Evolutionary conservation across 352 stramenopile species (phyloP).

Genomic region (Paralagenidium karlingii): DNA sequence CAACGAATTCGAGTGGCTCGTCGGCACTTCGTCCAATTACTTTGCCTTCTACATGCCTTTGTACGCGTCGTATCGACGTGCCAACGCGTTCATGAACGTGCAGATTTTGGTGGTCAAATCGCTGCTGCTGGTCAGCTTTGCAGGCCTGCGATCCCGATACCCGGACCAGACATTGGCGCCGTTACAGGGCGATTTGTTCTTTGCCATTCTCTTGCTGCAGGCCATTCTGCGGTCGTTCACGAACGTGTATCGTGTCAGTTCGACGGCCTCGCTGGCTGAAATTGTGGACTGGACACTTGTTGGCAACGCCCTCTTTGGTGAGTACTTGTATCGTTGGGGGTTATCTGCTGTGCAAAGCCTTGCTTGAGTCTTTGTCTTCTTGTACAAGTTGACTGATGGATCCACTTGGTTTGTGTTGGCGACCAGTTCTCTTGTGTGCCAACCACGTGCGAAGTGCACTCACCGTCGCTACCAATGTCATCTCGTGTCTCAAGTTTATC

Average conservation of each 20-base stretch:
- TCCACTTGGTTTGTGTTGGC: background rate
- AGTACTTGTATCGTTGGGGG: background rate
- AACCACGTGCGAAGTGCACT: slow-evolving; percentile 46
- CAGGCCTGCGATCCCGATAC: slow-evolving; percentile 24
- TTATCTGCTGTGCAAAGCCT: background rate
- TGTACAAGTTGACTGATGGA: background rate
- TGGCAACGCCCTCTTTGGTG: slow-evolving; percentile 36
- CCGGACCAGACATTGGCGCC: slow-evolving; percentile 26
- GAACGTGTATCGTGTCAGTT: slow-evolving; percentile 22
- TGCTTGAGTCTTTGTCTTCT: background rate
- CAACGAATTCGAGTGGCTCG: slow-evolving; percentile 43
- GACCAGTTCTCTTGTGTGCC: slow-evolving; percentile 37
- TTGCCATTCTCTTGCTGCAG: slow-evolving; percentile 7
- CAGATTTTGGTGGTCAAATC: slow-evolving; percentile 34
- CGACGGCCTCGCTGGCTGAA: slow-evolving; percentile 18
- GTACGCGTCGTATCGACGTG: slow-evolving; percentile 26
- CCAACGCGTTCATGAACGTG: slow-evolving; percentile 15
- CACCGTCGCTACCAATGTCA: slow-evolving; percentile 44
- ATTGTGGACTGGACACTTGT: slow-evolving; percentile 25
- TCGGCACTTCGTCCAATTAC: slow-evolving; percentile 41
- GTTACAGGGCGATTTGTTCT: slow-evolving; percentile 19
- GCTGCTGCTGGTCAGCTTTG: slow-evolving; percentile 28
- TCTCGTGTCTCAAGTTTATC: slow-evolving; percentile 24
- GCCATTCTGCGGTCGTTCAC: slow-evolving; percentile 1
- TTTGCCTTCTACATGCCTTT: slow-evolving; percentile 40